Base-by-base conservation (phyloP, 805 yeast species). In the Starmerella riodocensis region DNA sequence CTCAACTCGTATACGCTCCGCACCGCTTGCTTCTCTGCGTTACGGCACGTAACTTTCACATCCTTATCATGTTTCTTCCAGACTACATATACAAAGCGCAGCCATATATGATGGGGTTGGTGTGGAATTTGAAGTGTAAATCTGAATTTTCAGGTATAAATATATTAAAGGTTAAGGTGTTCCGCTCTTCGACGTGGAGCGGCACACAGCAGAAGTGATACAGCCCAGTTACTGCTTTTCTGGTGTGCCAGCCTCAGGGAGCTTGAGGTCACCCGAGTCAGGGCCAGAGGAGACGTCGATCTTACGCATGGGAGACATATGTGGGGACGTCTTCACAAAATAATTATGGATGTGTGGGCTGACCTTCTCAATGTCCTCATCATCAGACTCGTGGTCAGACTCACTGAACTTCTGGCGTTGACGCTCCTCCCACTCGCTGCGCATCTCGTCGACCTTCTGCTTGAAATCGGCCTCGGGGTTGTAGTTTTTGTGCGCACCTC, bases 381-480 rank as follows among this genome's bases (percentile, higher is more conserved):
- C 38, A 11, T 42, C 52, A 12, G 42, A 48, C 14, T 43, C 47
- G 27, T 41, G 33, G 37, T 38, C 29, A 6, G 42, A 21, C 47
- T 53, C 58, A 25, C 30, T n/a, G 40, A 40, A 34, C 55, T 57
- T 55, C 34, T 41, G 38, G 23, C 52, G 48, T 51, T 58, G 62
- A 40, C 52, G 51, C 31, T 51, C 53, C 48, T 54, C 59, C 64
- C 64, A 60, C 42, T 57, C 62, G 29, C 34, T 38, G 36, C 62
- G 55, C 53, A 60, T 48, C 46, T 57, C 61, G 27, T 55, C 60
- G 27, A 60, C 60, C 41, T 53, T 53, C 53, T 58, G 62, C 55
- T 59, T 53, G 58, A 54, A 56, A 45, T 60, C 64, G 22, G 53
- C 51, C 47, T 57, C 63, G 29, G 63, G 56, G 50, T 60, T 53